Conservation (phyloP, 331 rosid genomes). For the Phaseolus coccineus region DNA sequence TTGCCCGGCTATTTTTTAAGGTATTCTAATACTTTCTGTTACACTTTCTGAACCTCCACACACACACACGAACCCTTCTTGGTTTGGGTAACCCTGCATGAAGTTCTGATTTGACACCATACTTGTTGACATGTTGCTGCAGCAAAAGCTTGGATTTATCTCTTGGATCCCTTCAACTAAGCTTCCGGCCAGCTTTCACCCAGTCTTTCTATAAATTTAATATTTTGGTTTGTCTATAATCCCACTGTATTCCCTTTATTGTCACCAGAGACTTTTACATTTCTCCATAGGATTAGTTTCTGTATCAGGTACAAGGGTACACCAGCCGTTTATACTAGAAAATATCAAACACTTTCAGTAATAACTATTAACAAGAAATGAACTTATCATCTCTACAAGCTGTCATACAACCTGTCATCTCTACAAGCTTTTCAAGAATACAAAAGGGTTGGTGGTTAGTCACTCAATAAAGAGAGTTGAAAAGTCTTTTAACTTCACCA, state of each 20-base stretch:
- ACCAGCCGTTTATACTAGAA: no score
- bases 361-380: no score
- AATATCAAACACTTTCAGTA: no score
- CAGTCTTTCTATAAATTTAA: not conserved
- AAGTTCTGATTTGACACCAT: not conserved
- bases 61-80: not conserved
- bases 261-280: not conserved
- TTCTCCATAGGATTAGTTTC: not conserved
- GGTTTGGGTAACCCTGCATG: not conserved
- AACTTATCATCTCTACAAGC: no score
- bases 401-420: no score
- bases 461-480: no score
- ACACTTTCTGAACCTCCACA: not conserved
- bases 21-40: not conserved
- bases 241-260: not conserved
- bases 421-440: no score
- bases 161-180: not conserved
- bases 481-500: no score
- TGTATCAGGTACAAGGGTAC: no score
- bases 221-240: not conserved
- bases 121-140: not conserved
- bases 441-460: no score
- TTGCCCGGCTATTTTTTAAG: not conserved
- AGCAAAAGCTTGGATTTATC: not conserved
- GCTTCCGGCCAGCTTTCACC: not conserved